Base-by-base conservation (phyloP, 2,329 filamentous ascomycete species). In the Decorospora gaudefroyi region DNA sequence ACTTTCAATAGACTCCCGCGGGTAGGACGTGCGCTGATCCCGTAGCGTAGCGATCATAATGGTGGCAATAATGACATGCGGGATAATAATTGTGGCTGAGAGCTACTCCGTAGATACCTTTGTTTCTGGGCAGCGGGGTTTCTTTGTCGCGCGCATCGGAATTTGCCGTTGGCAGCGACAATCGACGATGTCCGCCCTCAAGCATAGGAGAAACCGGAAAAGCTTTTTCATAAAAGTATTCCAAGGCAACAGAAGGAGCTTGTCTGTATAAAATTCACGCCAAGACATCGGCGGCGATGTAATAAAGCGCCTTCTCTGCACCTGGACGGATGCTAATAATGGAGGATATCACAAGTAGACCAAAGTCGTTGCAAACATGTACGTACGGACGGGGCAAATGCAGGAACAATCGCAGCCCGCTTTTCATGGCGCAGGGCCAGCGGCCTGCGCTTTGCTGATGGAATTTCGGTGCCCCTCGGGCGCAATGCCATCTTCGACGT, bases 401-500 rank as follows among this genome's bases (percentile, higher is more conserved):
- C 53, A 56, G 47, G 50, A 47, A 53, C 50, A 36, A 37, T 28
- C 15, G 17, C 17, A 34, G 21, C 34, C 39, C 30, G 33, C 32
- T 42, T 27, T 13, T 42, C 46, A 48, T 12, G 42, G 21, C 37
- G 34, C 47, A 42, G 47, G 43, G 30, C n/a, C n/a, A n/a, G 33
- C 27, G 28, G 29, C 21, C 7, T 40, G 41, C 19, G 36, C 23
- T 23, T 38, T 30, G 22, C 28, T 43, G 23, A 57, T 25, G 30
- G 42, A 39, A 15, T 62, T 58, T n/a, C 65, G 59, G 30, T 56
- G 59, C 21, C 69, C 69, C 9, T 44, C 49, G 5, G 68, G 68
- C 10, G 68, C 56, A 27, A 71, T 71, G 7, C 51, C 65, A 39
- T 62, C 64, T 53, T 71, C 69, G 15, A 65, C 57, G 38, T 70